Conservation (phyloP, 75 land plant species). For the Azolla pinnata region DNA sequence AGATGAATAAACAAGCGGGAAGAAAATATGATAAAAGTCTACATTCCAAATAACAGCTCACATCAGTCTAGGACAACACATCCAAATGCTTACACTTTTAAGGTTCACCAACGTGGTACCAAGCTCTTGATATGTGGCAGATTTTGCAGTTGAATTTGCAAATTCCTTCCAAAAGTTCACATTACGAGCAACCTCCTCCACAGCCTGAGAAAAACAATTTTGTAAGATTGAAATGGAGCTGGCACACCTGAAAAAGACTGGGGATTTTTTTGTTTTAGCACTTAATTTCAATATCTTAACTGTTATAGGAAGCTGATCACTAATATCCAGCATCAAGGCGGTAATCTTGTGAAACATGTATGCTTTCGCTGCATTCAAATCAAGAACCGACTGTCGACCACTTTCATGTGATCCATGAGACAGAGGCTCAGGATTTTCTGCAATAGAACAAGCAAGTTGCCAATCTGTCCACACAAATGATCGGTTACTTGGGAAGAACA, state of each 20-base stretch:
- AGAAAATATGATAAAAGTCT: neutral
- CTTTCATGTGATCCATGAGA: conserved; percentile 46
- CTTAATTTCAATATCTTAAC: conserved; percentile 18
- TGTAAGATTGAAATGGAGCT: no score
- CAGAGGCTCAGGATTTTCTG: conserved; percentile 70
- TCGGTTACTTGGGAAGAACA: conserved; percentile 57
- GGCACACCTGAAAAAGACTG: conserved; percentile 6
- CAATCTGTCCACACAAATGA: conserved; percentile 75
- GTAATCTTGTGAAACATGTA: conserved; percentile 63
- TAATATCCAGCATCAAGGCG: conserved; percentile 62
- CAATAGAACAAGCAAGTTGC: conserved; percentile 48
- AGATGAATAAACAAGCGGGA: no score
- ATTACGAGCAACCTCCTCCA: conserved; percentile 54
- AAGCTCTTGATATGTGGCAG: conserved; percentile 56
- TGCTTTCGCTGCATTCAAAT: conserved; percentile 47
- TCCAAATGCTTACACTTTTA: conserved; percentile 41
- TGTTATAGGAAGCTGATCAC: conserved; percentile 66
- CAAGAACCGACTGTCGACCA: conserved; percentile 53
- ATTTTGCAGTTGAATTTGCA: conserved; percentile 59
- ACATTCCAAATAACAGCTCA: neutral
- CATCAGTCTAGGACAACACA: no score
- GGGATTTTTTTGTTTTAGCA: conserved; percentile 1
- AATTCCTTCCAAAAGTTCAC: conserved; percentile 72
- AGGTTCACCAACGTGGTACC: conserved; percentile 74
- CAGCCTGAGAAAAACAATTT: conserved; percentile 57